phyloP scores from a whole-genome alignment of 768 basidiomycete genomes.

The Dictyophora rubrovolvata region DNA sequence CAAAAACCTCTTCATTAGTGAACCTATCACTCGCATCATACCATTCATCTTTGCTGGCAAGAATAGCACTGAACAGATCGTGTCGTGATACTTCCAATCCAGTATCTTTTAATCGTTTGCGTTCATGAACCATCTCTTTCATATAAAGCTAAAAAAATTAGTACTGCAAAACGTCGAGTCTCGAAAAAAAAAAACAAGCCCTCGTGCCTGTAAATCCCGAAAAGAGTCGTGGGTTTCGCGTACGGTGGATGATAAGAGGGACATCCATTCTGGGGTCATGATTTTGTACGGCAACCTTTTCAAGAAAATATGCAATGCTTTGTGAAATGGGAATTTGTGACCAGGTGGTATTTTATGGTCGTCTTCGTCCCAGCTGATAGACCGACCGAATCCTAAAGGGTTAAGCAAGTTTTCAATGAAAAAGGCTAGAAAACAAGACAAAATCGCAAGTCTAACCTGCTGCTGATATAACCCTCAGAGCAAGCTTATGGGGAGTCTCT shows the following conservation, averaged over 20 bases:
- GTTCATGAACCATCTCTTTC: slow-evolving; percentile 41
- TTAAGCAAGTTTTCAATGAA: neutral
- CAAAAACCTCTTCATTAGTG: slow-evolving; percentile 34
- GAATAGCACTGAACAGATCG: slow-evolving; percentile 43
- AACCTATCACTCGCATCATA: slow-evolving; percentile 21
- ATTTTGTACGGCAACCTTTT: slow-evolving; percentile 28
- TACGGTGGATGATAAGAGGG: slow-evolving; percentile 25
- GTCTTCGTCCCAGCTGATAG: slow-evolving; percentile 39
- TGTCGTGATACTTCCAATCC: slow-evolving; percentile 25
- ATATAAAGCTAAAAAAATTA: slow-evolving; percentile 30
- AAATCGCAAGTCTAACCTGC: slow-evolving; percentile 28
- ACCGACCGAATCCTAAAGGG: slow-evolving; percentile 38
- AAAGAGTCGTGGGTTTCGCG: slow-evolving; percentile 18
- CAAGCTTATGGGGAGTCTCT: slow-evolving; percentile 29
- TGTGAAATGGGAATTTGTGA: slow-evolving; percentile 40
- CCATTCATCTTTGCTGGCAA: slow-evolving; percentile 37
- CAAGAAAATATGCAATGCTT: slow-evolving; percentile 35
- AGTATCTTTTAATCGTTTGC: slow-evolving; percentile 15
- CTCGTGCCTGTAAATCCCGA: slow-evolving; percentile 20
- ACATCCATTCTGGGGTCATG: slow-evolving; percentile 30
- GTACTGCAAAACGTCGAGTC: neutral
- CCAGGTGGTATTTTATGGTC: slow-evolving; percentile 27
- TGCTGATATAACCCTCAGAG: slow-evolving; percentile 43
- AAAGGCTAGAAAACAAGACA: neutral
- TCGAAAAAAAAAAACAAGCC: neutral